A percentile compares a stretch with the other conserved stretches of the same genome.
phyloP scores from a whole-genome alignment of 2,329 filamentous ascomycete species.

The Thielaviopsis musarum region DNA sequence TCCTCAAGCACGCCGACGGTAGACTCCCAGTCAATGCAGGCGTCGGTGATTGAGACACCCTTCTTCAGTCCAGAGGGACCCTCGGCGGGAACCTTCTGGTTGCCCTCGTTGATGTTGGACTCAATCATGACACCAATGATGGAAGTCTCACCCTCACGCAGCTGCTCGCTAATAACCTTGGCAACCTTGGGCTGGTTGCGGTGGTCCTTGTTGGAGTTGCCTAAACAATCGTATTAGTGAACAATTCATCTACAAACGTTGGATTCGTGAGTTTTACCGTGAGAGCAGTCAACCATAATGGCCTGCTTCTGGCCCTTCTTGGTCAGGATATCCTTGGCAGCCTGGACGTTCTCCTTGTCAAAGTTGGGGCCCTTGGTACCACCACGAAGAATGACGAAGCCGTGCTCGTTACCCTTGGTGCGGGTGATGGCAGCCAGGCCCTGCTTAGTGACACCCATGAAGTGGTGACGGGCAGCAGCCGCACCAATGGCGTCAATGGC shows the following conservation, averaged over 20 bases:
- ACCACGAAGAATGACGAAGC: slow-evolving; percentile 88
- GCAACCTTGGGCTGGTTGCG: slow-evolving; percentile 92
- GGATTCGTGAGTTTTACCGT: slow-evolving; percentile 35
- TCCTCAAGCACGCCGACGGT: slow-evolving; percentile 63
- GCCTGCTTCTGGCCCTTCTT: slow-evolving; percentile 58
- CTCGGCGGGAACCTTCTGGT: slow-evolving; percentile 80
- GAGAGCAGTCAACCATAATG: slow-evolving; percentile 96
- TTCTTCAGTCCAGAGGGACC: slow-evolving; percentile 76
- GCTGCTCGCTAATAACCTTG: slow-evolving; percentile 65
- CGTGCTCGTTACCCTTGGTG: slow-evolving; percentile 88
- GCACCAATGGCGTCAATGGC: slow-evolving; percentile 93
- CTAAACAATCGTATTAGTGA: too few species aligned
- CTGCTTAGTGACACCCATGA: slow-evolving; percentile 96
- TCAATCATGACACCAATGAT: slow-evolving; percentile 99
- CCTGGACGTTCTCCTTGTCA: slow-evolving; percentile 66
- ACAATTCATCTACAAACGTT: too few species aligned
- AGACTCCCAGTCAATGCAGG: slow-evolving; percentile 88
- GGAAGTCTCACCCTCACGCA: slow-evolving; percentile 62
- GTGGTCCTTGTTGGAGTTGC: slow-evolving; percentile 91
- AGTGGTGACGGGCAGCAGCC: slow-evolving; percentile 93
- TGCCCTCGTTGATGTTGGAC: slow-evolving; percentile 87
- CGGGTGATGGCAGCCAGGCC: slow-evolving; percentile 90
- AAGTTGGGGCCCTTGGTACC: slow-evolving; percentile 91
- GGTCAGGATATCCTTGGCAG: slow-evolving; percentile 62
- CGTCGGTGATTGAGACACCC: slow-evolving; percentile 93